Conservation (phyloP, 257 asterid species). For the Knoxia roxburghii region DNA sequence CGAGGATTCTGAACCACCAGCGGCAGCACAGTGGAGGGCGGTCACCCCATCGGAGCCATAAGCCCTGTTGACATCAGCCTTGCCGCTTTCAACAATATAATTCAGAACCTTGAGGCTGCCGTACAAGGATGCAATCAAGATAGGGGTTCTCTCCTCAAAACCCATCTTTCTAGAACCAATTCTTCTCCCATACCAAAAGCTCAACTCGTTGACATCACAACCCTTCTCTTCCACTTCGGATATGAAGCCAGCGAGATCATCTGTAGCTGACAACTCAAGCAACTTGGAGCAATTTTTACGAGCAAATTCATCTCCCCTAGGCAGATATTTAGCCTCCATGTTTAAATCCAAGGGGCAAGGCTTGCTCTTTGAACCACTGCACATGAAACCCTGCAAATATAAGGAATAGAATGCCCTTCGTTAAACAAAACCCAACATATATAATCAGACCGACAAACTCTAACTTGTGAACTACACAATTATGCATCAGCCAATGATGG, state of each 20-base stretch:
- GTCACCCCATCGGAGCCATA: constrained; percentile 76
- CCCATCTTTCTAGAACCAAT: constrained; percentile 70
- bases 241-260: constrained; percentile 53
- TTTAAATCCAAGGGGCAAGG: constrained; percentile 27
- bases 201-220: constrained; percentile 43
- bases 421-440: neutral
- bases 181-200: constrained; percentile 75
- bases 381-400: constrained; percentile 43
- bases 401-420: constrained; percentile 6
- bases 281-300: constrained; percentile 45
- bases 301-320: constrained; percentile 14
- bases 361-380: constrained; percentile 37
- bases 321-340: constrained; percentile 45
- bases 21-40: constrained; percentile 80
- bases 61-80: constrained; percentile 60
- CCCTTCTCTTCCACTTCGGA: constrained; percentile 54
- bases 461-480: neutral
- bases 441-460: neutral
- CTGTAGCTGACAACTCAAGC: constrained; percentile 74
- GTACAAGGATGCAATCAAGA: constrained; percentile 66
- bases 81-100: constrained; percentile 43
- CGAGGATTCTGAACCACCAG: constrained; percentile 54
- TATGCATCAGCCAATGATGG: neutral
- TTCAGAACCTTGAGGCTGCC: constrained; percentile 62
- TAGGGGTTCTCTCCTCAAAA: constrained; percentile 63